Evolutionary conservation across 192 early-diverging fungal genomes (phyloP).

Genomic region (Gigaspora rosea): DNA sequence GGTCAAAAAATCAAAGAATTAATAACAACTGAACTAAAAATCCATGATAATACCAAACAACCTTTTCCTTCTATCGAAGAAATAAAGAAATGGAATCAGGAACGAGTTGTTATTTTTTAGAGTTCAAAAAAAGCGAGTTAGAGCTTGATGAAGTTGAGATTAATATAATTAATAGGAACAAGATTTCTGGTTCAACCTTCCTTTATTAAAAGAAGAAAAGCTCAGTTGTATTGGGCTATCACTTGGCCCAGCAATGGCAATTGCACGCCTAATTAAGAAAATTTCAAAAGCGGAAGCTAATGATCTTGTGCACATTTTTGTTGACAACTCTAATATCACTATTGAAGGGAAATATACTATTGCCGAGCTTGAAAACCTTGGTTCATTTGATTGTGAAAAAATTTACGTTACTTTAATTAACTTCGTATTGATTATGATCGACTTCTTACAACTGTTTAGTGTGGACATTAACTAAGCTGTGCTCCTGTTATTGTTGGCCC

Average conservation of each 20-base stretch:
- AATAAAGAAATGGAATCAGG: background rate
- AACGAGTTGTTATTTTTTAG: slow-evolving; percentile 7
- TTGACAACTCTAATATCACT: slow-evolving; percentile 2
- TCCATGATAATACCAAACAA: background rate
- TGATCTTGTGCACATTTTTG: background rate
- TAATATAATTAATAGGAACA: background rate
- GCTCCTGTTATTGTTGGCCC: background rate
- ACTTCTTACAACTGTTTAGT: slow-evolving; percentile 6
- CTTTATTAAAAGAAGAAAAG: slow-evolving; percentile 1
- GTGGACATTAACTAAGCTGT: background rate
- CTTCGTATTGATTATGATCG: background rate
- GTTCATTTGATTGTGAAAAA: slow-evolving; percentile 1
- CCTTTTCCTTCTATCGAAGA: background rate
- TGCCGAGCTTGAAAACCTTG: background rate
- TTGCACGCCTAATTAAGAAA: background rate
- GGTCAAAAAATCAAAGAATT: too few species aligned
- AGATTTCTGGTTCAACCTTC: background rate
- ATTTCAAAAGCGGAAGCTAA: slow-evolving; percentile 9
- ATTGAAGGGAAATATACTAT: background rate
- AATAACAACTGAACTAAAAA: too few species aligned
- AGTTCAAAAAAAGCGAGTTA: background rate
- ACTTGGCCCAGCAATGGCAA: background rate
- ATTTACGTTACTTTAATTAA: background rate
- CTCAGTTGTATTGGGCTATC: background rate
- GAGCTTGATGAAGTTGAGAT: background rate